Percentiles rank a stretch among this genome's conserved stretches.
These are phyloP conservation scores for Tetraselmis striata DNA, from an alignment of 139 green algal species.

Conservation along the genomic window DNA sequence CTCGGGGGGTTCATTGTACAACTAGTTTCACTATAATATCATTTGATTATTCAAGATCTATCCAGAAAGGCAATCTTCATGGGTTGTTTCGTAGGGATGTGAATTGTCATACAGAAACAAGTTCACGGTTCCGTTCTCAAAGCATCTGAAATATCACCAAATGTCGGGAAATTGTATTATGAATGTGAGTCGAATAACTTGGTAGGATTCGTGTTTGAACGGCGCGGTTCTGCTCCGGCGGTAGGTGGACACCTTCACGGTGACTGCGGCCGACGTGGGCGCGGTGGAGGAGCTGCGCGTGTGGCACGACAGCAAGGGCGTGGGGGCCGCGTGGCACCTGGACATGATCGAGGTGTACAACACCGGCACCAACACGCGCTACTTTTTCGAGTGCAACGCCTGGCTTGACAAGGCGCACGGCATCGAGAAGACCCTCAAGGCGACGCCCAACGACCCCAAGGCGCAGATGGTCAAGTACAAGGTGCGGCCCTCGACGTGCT, in stretches of 20 bases:
- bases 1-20: too few species aligned
- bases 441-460: constrained; percentile 30
- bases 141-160: too few species aligned
- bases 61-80: too few species aligned
- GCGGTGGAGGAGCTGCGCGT: constrained; percentile 23
- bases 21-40: too few species aligned
- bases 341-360: constrained; percentile 25
- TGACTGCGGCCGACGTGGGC: constrained; percentile 22
- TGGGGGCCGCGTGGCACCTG: constrained; percentile 13
- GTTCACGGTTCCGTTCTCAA: too few species aligned
- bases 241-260: constrained; percentile 32
- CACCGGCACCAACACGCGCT: constrained; percentile 10
- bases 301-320: constrained; percentile 20
- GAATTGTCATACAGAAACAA: too few species aligned
- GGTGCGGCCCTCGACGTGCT: constrained; percentile 9
- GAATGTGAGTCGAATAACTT: too few species aligned
- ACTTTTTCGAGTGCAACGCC: constrained; percentile 29
- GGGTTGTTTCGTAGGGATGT: too few species aligned
- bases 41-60: too few species aligned
- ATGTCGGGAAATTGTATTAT: too few species aligned
- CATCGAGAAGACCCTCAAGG: constrained; percentile 36
- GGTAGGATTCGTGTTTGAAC: too few species aligned
- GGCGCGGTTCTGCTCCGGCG: too few species aligned
- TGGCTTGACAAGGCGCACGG: constrained; percentile 40
- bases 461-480: constrained; percentile 27